Conservation (phyloP, 495 filamentous ascomycete species). For the Aspergillus ostianus region DNA sequence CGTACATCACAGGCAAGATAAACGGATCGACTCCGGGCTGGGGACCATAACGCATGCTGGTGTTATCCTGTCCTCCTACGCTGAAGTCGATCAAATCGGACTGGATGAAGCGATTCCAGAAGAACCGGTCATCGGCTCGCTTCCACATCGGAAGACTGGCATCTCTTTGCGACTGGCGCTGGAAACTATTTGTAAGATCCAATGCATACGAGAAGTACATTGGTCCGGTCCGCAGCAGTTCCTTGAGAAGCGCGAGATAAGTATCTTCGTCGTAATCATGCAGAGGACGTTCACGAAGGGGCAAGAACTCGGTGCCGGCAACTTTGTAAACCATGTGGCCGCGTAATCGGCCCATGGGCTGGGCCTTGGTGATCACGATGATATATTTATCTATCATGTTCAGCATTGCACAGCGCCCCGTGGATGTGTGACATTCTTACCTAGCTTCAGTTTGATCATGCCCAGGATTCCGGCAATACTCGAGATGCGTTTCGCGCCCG, state of each 20-base stretch:
- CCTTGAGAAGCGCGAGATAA: slow-evolving; percentile 76
- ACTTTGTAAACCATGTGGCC: slow-evolving; percentile 95
- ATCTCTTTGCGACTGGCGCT: slow-evolving; percentile 78
- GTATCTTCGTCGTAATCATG: slow-evolving; percentile 91
- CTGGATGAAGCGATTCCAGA: slow-evolving; percentile 94
- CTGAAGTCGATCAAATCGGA: slow-evolving; percentile 88
- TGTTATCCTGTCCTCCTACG: slow-evolving; percentile 41
- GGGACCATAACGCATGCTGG: slow-evolving; percentile 55
- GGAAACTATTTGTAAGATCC: slow-evolving; percentile 92
- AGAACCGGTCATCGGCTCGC: slow-evolving; percentile 93
- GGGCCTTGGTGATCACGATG: slow-evolving; percentile 91
- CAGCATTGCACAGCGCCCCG: slow-evolving; percentile 3
- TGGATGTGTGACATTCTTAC: slow-evolving; percentile 42
- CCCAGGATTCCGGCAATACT: slow-evolving; percentile 94
- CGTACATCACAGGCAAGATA: slow-evolving; percentile 91
- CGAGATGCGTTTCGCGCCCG: slow-evolving; percentile 77
- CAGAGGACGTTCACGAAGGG: slow-evolving; percentile 86
- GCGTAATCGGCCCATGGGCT: slow-evolving; percentile 84
- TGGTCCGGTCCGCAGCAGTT: slow-evolving; percentile 73
- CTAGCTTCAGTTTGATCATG: slow-evolving; percentile 83
- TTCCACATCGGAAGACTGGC: slow-evolving; percentile 76
- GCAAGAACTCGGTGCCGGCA: slow-evolving; percentile 86
- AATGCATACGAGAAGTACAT: slow-evolving; percentile 99
- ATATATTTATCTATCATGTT: slow-evolving; percentile 83
- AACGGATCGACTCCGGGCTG: slow-evolving; percentile 85